phyloP scores from a whole-genome alignment of 192 early-diverging fungal genomes.

The Coemansia sp. region DNA sequence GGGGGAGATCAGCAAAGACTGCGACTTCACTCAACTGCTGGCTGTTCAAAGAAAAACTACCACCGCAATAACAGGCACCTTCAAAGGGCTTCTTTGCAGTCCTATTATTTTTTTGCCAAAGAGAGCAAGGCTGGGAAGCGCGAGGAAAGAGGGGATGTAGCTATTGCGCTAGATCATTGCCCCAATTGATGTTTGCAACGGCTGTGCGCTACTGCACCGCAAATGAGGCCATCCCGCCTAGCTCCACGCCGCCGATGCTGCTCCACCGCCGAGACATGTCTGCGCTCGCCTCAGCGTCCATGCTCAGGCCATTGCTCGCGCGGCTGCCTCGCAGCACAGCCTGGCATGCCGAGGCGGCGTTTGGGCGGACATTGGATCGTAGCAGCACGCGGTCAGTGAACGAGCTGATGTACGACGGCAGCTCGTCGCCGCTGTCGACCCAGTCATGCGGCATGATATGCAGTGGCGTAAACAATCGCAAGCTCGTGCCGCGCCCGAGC shows the following conservation, averaged over 20 bases:
- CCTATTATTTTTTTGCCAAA: no score
- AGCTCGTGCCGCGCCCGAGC: slow-evolving; percentile 40
- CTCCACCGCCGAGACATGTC: background rate
- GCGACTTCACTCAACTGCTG: background rate
- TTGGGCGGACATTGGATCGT: background rate
- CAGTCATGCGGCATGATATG: slow-evolving; percentile 49
- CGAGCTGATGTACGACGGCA: slow-evolving; percentile 42
- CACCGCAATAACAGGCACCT: background rate
- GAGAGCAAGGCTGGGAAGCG: no score
- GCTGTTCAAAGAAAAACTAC: background rate
- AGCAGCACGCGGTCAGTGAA: slow-evolving; percentile 46
- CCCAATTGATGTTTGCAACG: background rate
- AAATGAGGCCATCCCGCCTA: background rate
- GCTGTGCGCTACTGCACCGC: background rate
- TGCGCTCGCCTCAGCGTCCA: background rate
- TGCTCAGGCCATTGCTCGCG: background rate
- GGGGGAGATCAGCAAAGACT: background rate
- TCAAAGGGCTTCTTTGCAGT: background rate
- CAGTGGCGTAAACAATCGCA: slow-evolving; percentile 49
- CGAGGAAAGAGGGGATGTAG: background rate
- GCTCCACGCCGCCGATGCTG: slow-evolving; percentile 1
- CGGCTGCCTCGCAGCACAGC: background rate
- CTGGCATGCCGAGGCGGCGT: background rate
- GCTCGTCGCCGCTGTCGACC: slow-evolving; percentile 24
- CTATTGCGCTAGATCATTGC: background rate